These are phyloP conservation scores for Mycosarcoma maydis DNA, from an alignment of 1,284 basidiomycete species.

Conservation along the genomic window DNA sequence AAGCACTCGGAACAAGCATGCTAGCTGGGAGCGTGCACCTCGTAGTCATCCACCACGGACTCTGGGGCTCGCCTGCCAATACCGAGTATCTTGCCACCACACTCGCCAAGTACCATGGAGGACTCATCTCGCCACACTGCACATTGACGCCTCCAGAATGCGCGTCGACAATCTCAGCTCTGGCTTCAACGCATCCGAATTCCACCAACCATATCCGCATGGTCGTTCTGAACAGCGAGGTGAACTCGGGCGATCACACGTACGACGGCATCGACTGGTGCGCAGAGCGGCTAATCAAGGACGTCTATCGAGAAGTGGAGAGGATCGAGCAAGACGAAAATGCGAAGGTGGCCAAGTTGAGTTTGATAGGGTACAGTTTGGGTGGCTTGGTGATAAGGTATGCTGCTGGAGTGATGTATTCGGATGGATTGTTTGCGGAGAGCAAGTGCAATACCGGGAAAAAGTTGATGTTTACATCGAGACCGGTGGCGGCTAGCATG, in stretches of 20 bases:
- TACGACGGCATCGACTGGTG: slow-evolving; percentile 82
- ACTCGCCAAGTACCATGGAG: slow-evolving; percentile 64
- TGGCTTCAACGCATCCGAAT: slow-evolving; percentile 20
- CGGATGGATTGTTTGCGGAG: slow-evolving; percentile 62
- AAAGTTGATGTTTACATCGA: slow-evolving; percentile 18
- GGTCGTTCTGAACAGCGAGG: slow-evolving; percentile 71
- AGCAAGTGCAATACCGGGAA: background rate
- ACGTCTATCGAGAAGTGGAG: slow-evolving; percentile 68
- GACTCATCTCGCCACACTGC: slow-evolving; percentile 11
- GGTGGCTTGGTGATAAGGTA: slow-evolving; percentile 84
- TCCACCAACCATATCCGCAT: slow-evolving; percentile 58
- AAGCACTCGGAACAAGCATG: too few species aligned
- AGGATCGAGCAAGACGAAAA: slow-evolving; percentile 29
- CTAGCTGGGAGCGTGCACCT: slow-evolving; percentile 70
- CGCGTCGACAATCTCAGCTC: slow-evolving; percentile 9
- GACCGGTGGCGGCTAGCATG: slow-evolving; percentile 68
- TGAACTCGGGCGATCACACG: slow-evolving; percentile 73
- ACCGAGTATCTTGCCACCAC: slow-evolving; percentile 70
- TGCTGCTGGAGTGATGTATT: slow-evolving; percentile 77
- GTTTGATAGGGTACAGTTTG: slow-evolving; percentile 73
- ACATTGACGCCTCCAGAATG: slow-evolving; percentile 21
- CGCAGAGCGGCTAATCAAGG: slow-evolving; percentile 76
- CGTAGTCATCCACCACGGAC: slow-evolving; percentile 80
- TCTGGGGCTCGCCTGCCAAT: slow-evolving; percentile 80
- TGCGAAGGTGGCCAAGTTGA: slow-evolving; percentile 24